Evolutionary conservation across 345 rosid species (phyloP), one percentile per base, ranked within the genome.

Genomic region (Populus pruinosa): DNA sequence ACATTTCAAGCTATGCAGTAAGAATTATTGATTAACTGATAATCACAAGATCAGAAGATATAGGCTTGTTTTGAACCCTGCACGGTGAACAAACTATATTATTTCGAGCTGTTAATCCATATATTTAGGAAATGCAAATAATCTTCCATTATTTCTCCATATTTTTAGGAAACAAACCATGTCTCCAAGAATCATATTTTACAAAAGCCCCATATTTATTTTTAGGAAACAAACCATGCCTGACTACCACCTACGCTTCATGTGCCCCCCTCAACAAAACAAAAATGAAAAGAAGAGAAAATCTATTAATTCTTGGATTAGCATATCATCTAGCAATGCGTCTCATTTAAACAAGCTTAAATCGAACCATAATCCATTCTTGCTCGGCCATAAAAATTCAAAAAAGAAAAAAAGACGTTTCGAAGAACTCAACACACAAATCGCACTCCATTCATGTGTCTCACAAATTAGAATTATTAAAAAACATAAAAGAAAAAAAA

Each of bases 291-390:
- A 33, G 5, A 33, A 61, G 36, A 50, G 5, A 33, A 65, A 76
- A 76, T 49, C 66, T 53, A n/a, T 55, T 21, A 14, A 50, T 31
- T 66, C 78, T 47, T 12, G 55, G 16, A 23, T 44, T 33, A 13
- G 13, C 12, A 20, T 31, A 47, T 49, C 65, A 68, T 69, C 69
- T n/a, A 69, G 43, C 33, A 76, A 55, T 69, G 73, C 72, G 67
- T 35, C 47, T 31, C 4, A 66, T 38, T 5, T 21, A 67, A 66
- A 29, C 67, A 55, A 27, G 35, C 74, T 39, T 20, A 5, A 69
- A 67, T n/a, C 61, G 63, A 75, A 50, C 67, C 18, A 53, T 63
- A 63, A 9, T 25, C 2, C 33, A 29, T 13, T 25, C 35, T 8
- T 9, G 21, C 41, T 5, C 35, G 20, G 33, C 44, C 70, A 66